Evolutionary conservation across 2,329 filamentous ascomycete species (phyloP).

Genomic region (Zasmidium angulare): DNA sequence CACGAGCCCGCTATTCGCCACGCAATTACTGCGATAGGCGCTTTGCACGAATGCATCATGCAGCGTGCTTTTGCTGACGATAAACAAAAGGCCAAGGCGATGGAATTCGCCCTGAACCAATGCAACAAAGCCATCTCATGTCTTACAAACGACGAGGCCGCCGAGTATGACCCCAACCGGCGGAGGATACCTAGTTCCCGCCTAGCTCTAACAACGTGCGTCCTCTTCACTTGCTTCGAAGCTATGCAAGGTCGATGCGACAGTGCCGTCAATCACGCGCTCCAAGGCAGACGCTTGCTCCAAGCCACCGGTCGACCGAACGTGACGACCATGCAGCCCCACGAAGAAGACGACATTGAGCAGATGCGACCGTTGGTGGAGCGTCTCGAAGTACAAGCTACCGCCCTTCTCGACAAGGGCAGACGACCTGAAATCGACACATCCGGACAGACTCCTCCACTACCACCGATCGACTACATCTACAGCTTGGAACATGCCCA

Average conservation of each 20-base stretch:
- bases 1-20: slow-evolving; percentile 35
- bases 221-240: slow-evolving; percentile 37
- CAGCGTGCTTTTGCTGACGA: slow-evolving; percentile 32
- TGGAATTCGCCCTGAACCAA: slow-evolving; percentile 34
- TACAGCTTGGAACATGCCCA: slow-evolving; percentile 36
- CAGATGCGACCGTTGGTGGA: slow-evolving; percentile 34
- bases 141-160: slow-evolving; percentile 26
- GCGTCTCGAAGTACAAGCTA: slow-evolving; percentile 34
- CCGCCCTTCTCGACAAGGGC: slow-evolving; percentile 32
- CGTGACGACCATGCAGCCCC: slow-evolving; percentile 22
- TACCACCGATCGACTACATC: slow-evolving; percentile 29
- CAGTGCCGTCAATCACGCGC: slow-evolving; percentile 34
- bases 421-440: slow-evolving; percentile 29
- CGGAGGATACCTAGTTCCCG: slow-evolving; percentile 25
- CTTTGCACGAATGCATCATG: slow-evolving; percentile 35
- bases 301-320: slow-evolving; percentile 26
- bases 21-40: slow-evolving; percentile 35
- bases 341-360: slow-evolving; percentile 33
- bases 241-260: slow-evolving; percentile 36
- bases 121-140: slow-evolving; percentile 35
- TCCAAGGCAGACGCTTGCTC: slow-evolving; percentile 31
- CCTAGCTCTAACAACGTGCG: slow-evolving; percentile 33
- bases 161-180: slow-evolving; percentile 15
- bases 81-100: slow-evolving; percentile 32
- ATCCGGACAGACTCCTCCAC: slow-evolving; percentile 25